Base-by-base conservation (phyloP, 2,329 filamentous ascomycete species). In the Didymosphaeria variabile region DNA sequence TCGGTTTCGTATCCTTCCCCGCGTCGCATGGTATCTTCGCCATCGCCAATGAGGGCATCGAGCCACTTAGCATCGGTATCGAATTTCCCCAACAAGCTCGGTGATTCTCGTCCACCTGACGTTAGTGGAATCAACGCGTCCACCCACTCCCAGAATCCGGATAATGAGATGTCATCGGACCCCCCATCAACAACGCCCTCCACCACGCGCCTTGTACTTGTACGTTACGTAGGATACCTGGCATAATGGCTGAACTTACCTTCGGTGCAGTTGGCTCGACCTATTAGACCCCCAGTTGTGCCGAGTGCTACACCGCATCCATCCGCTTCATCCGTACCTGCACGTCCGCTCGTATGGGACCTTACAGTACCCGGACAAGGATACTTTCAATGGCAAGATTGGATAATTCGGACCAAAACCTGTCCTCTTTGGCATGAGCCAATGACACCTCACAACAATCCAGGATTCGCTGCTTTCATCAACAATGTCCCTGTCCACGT, bases 331-430 rank as follows among this genome's bases (percentile, higher is more conserved):
- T 9, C n/a, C n/a, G 38, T n/a, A 45, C 42, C 19, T 21, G 9
- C 19, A 34, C 51, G 53, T 19, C 32, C 32, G 13, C 34, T 32
- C 32, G 26, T 46, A 21, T 47, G 38, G 47, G n/a, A 52, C 9
- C 38, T 29, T 7, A 17, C 13, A 9, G 10, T 21, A 15, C 34
- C 56, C 19, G 17, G 19, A 34, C 21, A 34, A 21, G 23, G 46
- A 23, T 58, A 52, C 38, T 58, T 58, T 29, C 15, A 29, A 17
- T 58, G 56, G 56, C 21, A 53, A 0, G 26, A 52, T 12, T 58
- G 47, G 38, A 31, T 58, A 8, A 38, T 12, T n/a, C 32, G 19
- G 46, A 58, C 26, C 13, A 51, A 40, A 10, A 9, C 9, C 23
- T 34, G 4, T 36, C 15, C 47, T 3, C 7, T 45, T n/a, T 58